These are phyloP conservation scores for Nemania bipapillata DNA, from an alignment of 2,329 filamentous ascomycete species.

Conservation along the genomic window DNA sequence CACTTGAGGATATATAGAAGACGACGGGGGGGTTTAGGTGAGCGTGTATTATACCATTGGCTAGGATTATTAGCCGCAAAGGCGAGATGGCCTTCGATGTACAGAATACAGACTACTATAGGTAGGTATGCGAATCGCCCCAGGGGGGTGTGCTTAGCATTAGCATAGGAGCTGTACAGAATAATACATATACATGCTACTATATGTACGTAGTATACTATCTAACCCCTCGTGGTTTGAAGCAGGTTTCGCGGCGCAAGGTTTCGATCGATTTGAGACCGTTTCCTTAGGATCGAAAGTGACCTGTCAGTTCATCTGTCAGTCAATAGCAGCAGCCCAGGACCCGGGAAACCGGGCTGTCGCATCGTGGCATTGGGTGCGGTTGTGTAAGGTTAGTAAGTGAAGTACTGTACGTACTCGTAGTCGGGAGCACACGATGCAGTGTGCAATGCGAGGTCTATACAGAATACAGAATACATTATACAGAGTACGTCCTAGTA, in stretches of 20 bases:
- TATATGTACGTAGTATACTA: too few species aligned
- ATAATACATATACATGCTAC: too few species aligned
- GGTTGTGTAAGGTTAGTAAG: not conserved
- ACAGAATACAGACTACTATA: too few species aligned
- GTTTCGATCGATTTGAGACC: conserved; percentile 37
- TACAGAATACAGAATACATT: too few species aligned
- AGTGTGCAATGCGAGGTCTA: too few species aligned
- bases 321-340: conserved; percentile 32
- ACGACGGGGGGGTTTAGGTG: conserved; percentile 1
- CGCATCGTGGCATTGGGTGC: conserved; percentile 34
- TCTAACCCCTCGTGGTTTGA: conserved; percentile 13
- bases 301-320: conserved; percentile 35
- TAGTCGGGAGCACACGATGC: too few species aligned
- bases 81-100: conserved; percentile 15
- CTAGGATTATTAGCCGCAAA: conserved; percentile 33
- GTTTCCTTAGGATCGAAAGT: conserved; percentile 16
- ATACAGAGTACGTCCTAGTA: too few species aligned
- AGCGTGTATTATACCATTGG: conserved; percentile 23
- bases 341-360: conserved; percentile 39
- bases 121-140: not conserved
- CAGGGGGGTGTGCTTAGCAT: conserved; percentile 9
- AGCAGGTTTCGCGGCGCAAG: too few species aligned
- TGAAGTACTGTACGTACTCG: too few species aligned
- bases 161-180: not conserved
- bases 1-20: conserved; percentile 21